Evolutionary conservation across 345 rosid species (phyloP).

Genomic region (Populus ilicifolia): DNA sequence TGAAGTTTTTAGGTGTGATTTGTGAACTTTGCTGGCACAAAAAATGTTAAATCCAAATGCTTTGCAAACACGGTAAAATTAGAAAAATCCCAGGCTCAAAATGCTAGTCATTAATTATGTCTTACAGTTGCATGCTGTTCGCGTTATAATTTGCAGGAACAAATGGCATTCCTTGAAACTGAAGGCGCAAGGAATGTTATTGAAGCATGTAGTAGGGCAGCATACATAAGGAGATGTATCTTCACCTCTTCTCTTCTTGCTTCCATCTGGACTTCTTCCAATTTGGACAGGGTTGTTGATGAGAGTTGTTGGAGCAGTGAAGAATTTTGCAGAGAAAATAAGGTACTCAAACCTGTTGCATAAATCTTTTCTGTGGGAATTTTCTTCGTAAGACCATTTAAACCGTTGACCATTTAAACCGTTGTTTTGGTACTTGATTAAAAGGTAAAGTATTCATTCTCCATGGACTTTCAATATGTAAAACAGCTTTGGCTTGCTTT

Average conservation of each 20-base stretch:
- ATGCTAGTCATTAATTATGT: neutral
- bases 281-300: slow-evolving; percentile 6
- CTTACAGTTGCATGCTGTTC: neutral
- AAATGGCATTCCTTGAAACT: slow-evolving; percentile 34
- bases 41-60: neutral
- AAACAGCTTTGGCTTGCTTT: slow-evolving; percentile 41
- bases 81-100: neutral
- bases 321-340: slow-evolving; percentile 36
- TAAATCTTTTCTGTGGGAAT: neutral
- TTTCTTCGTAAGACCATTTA: neutral
- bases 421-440: neutral
- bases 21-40: neutral
- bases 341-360: slow-evolving; percentile 16
- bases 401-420: neutral
- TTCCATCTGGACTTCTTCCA: slow-evolving; percentile 27
- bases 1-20: neutral
- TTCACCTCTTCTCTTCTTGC: slow-evolving; percentile 44
- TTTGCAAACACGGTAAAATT: neutral
- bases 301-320: slow-evolving; percentile 38
- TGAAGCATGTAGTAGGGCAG: slow-evolving; percentile 37
- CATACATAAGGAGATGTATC: slow-evolving; percentile 33
- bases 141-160: slow-evolving; percentile 24
- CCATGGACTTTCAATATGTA: neutral
- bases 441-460: neutral
- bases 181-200: slow-evolving; percentile 36